Evolutionary conservation across 2,329 filamentous ascomycete genomes (phyloP), one percentile per base, ranked within the genome.

Genomic region (Periconia sp.): DNA sequence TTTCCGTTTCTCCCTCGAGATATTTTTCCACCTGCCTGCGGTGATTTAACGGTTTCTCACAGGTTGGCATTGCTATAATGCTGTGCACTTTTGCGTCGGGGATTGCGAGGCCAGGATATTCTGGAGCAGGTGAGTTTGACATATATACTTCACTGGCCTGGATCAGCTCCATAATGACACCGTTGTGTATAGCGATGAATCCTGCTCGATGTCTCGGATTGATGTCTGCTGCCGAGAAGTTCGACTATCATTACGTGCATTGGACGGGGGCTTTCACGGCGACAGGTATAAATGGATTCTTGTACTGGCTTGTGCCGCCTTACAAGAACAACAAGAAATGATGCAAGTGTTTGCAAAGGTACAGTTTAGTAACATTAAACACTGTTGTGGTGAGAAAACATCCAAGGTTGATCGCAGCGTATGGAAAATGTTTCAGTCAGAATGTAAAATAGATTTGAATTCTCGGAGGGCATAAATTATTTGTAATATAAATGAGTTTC

Each of bases 121-220:
- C 63, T n/a, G 71, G 70, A 10, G 58, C 68, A 11, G 69, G 61
- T 70, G 49, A 57, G 63, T 63, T 37, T 37, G 3, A n/a, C 3
- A 14, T 13, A 40, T 45, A n/a, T n/a, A 42, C 31, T 37, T 47
- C 14, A 9, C 41, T 7, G 23, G 23, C 23, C 23, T 27, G 23
- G 23, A 27, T 27, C 23, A 8, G 23, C 23, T 27, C 23, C 23
- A 27, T 27, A 27, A 5, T 27, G 23, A 27, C 8, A 8, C 23
- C 5, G 8, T 27, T 27, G 23, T 27, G 23, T 27, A 14, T 41
- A 71, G 68, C 66, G 8, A 62, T 71, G 56, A 72, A 74, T 52
- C 66, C 70, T 10, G 71, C 70, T 15, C 56, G 71, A 14, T 74
- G 70, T 50, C 58, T 74, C 14, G 71, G 72, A 17, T 57, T 74